phyloP scores from a whole-genome alignment of 495 filamentous ascomycete genomes.

The Articulospora tetracladia region DNA sequence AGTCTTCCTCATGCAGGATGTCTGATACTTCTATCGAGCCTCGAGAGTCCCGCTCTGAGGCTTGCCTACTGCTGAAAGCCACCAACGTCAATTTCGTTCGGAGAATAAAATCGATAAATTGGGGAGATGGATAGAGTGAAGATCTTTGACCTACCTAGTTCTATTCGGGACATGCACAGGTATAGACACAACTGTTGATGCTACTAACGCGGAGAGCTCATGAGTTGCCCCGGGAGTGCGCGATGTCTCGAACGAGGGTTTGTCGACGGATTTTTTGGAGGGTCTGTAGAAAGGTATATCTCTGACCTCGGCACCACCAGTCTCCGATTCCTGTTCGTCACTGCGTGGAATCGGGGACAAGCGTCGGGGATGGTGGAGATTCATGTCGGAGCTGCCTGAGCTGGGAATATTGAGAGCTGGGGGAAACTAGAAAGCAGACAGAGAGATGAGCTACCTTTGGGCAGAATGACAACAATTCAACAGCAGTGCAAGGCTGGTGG shows the following conservation, averaged over 20 bases:
- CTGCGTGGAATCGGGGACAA: conserved; percentile 4
- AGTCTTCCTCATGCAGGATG: not conserved
- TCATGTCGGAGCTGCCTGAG: not conserved
- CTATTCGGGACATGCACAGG: not conserved
- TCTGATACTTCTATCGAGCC: conserved; percentile 2
- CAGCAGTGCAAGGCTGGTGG: no score
- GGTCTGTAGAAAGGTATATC: conserved; percentile 15
- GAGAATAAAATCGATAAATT: not conserved
- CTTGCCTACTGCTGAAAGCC: not conserved
- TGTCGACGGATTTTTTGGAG: not conserved
- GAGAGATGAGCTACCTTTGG: not conserved
- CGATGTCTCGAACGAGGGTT: not conserved
- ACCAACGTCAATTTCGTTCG: not conserved
- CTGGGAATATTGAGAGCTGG: not conserved
- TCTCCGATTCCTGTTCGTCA: conserved; percentile 1
- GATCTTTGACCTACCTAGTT: not conserved
- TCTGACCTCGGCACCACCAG: conserved; percentile 7
- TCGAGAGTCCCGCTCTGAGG: not conserved
- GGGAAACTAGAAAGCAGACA: conserved; percentile 2
- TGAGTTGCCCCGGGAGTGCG: not conserved
- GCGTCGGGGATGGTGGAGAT: not conserved
- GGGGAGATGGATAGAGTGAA: not conserved
- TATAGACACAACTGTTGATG: not conserved
- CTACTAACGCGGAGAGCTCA: conserved; percentile 3
- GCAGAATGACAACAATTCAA: not conserved